These are phyloP conservation scores for Liriodendron chinense DNA, from an alignment of 164 flowering plant genomes.

Conservation along the genomic window DNA sequence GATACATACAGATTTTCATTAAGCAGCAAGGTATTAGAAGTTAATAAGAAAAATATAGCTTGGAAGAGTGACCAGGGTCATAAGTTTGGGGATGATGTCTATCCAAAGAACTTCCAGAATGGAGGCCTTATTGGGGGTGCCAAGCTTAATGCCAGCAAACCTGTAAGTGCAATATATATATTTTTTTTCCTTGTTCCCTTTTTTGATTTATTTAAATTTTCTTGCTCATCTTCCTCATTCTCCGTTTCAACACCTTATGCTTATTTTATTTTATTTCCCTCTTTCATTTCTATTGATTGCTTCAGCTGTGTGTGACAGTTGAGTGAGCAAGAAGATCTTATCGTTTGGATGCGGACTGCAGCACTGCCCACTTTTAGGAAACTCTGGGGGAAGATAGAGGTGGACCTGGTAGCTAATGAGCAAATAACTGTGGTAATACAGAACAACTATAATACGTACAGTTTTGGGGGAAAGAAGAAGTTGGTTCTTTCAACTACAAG, in stretches of 20 bases:
- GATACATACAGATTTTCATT: slow-evolving; percentile 67
- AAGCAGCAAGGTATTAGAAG: slow-evolving; percentile 26
- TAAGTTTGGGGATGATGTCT: slow-evolving; percentile 77
- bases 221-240: neutral
- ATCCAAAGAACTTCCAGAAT: slow-evolving; percentile 79
- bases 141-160: slow-evolving; percentile 64
- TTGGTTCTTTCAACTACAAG: slow-evolving; percentile 21
- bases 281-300: neutral
- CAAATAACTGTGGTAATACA: slow-evolving; percentile 45
- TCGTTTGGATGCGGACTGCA: slow-evolving; percentile 97
- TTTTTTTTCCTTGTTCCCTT: neutral
- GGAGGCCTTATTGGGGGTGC: slow-evolving; percentile 73
- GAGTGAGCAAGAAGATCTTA: slow-evolving; percentile 86
- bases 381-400: slow-evolving; percentile 75
- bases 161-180: slow-evolving; percentile 37
- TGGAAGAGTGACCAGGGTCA: slow-evolving; percentile 77
- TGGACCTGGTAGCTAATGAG: slow-evolving; percentile 55
- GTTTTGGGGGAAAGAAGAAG: slow-evolving; percentile 70
- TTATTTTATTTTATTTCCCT: neutral
- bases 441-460: slow-evolving; percentile 83
- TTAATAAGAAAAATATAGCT: slow-evolving; percentile 73
- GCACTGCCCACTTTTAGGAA: slow-evolving; percentile 87
- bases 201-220: neutral
- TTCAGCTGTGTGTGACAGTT: slow-evolving; percentile 38
- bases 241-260: neutral